These are phyloP conservation scores for Paramyrothecium sp. DNA, from an alignment of 2,329 filamentous ascomycete species.

Conservation along the genomic window DNA sequence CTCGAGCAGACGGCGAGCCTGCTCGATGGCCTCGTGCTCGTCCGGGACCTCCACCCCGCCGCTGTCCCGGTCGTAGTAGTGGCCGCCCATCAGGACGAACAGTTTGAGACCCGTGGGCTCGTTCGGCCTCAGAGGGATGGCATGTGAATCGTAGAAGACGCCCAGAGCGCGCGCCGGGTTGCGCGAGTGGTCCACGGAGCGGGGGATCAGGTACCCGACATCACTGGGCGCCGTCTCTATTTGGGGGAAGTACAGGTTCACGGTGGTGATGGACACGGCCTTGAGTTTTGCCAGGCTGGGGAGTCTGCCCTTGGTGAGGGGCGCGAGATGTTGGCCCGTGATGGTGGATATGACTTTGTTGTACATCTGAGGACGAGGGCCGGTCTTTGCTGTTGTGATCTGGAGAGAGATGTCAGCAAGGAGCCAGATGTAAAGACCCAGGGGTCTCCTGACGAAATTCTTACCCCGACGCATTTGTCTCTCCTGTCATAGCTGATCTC, in stretches of 20 bases:
- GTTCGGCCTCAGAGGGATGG: constrained; percentile 47
- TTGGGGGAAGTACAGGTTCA: constrained; percentile 81
- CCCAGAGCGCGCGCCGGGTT: constrained; percentile 85
- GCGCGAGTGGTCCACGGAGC: constrained; percentile 63
- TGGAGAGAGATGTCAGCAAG: background rate
- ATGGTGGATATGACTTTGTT: constrained; percentile 67
- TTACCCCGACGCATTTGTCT: constrained; percentile 40
- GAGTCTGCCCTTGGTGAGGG: constrained; percentile 34
- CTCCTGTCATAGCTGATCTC: constrained; percentile 39
- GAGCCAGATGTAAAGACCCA: background rate
- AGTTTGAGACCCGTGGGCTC: constrained; percentile 71
- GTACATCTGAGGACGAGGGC: constrained; percentile 25
- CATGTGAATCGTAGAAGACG: constrained; percentile 86
- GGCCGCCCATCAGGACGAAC: constrained; percentile 92
- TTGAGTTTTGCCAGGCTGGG: constrained; percentile 52
- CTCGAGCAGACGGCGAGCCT: constrained; percentile 68
- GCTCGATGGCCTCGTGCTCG: constrained; percentile 62
- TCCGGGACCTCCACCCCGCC: constrained; percentile 44
- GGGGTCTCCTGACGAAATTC: constrained; percentile 2
- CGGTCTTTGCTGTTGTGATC: constrained; percentile 13
- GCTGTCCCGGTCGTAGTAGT: constrained; percentile 69
- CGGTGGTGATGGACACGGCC: constrained; percentile 82
- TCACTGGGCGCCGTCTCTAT: constrained; percentile 64
- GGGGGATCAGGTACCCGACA: constrained; percentile 91
- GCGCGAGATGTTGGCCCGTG: constrained; percentile 43